Conservation (phyloP, 2,329 filamentous ascomycete genomes). For the Xylaria sp. region DNA sequence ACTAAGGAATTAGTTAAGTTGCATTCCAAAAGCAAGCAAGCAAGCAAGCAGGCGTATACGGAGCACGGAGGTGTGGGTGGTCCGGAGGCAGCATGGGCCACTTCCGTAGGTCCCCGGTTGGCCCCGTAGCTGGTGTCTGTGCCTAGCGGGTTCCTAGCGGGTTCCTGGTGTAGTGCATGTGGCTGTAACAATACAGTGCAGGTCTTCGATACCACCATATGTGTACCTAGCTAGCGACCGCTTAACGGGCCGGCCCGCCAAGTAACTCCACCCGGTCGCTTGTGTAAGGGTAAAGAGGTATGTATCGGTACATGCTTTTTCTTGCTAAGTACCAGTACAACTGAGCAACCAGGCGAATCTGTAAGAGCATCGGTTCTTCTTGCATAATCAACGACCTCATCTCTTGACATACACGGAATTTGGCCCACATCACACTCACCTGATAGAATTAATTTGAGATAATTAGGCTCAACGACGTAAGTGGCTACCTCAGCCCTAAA, state of each 20-base stretch:
- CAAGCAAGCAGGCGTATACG: neutral
- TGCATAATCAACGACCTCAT: neutral
- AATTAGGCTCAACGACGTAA: neutral
- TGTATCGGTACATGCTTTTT: neutral
- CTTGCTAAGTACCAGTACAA: slow-evolving; percentile 2
- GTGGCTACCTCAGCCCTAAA: neutral
- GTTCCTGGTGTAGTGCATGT: neutral
- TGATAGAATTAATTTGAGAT: slow-evolving; percentile 9
- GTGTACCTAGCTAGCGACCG: neutral
- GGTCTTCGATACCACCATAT: neutral
- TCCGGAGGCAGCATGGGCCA: slow-evolving; percentile 4
- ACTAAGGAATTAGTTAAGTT: too few species aligned
- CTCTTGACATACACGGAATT: neutral
- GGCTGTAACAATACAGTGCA: neutral
- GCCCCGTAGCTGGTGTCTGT: neutral
- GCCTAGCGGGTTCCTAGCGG: neutral
- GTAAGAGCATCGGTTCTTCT: neutral
- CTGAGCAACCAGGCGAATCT: neutral
- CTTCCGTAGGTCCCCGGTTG: slow-evolving; percentile 6
- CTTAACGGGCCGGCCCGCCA: neutral
- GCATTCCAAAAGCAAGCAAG: too few species aligned
- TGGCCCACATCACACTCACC: slow-evolving; percentile 16
- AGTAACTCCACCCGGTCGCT: neutral
- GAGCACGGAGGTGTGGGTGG: slow-evolving; percentile 14
- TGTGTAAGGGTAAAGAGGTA: neutral